phyloP scores from a whole-genome alignment of 345 rosid genomes.

The Pseudoturritis turrita region DNA sequence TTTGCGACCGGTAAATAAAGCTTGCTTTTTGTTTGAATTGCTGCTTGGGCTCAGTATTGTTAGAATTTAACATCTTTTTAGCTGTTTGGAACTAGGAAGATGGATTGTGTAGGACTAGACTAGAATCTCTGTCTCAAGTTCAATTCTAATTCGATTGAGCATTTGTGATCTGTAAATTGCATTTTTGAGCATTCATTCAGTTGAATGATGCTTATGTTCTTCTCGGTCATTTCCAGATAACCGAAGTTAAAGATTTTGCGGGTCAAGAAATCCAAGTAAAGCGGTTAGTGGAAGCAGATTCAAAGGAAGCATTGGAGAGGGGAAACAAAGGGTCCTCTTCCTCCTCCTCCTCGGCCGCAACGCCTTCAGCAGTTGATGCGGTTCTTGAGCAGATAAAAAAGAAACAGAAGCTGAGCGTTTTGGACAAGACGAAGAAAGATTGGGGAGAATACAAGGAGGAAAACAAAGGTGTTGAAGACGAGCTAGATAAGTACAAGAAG shows the following conservation, averaged over 20 bases:
- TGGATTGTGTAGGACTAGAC: not conserved
- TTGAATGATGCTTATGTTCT: not conserved
- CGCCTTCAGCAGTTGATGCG: constrained; percentile 77
- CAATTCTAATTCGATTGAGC: not conserved
- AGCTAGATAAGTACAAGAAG: constrained; percentile 88
- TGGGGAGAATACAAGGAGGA: constrained; percentile 99
- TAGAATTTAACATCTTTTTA: not conserved
- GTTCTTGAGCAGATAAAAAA: constrained; percentile 88
- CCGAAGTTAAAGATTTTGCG: constrained; percentile 77
- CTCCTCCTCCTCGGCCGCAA: constrained; percentile 33
- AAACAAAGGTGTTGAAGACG: constrained; percentile 72
- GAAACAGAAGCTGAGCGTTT: constrained; percentile 86
- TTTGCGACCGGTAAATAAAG: too few species aligned
- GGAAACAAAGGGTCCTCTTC: constrained; percentile 16
- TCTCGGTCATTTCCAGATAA: constrained; percentile 44
- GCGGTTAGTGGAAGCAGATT: constrained; percentile 67
- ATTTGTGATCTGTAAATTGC: not conserved
- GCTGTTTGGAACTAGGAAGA: not conserved
- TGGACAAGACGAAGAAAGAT: constrained; percentile 89
- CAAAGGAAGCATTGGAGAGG: constrained; percentile 78
- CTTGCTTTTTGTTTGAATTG: not conserved
- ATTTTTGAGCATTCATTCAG: not conserved
- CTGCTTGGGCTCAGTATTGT: not conserved
- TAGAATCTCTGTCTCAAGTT: not conserved
- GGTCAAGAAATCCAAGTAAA: constrained; percentile 75